Evolutionary conservation across 306 rosid genomes (phyloP).

Genomic region (Astragalus membranaceus): DNA sequence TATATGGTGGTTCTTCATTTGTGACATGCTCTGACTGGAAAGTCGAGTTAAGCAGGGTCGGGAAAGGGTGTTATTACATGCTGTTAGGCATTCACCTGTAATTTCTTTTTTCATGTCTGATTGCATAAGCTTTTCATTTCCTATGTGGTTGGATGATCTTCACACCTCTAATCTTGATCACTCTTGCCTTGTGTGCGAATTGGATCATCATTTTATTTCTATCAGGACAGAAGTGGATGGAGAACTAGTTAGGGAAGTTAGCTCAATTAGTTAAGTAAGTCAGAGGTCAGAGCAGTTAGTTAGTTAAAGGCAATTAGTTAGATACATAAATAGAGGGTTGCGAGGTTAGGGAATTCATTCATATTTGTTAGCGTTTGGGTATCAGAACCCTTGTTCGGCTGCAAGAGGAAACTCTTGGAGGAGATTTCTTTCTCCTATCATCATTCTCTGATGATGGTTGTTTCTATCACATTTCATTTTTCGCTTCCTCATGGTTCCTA

Average conservation of each 20-base stretch:
- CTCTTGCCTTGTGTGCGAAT: not conserved
- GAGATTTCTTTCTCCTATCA: not conserved
- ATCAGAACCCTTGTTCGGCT: not conserved
- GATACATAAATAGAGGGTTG: not conserved
- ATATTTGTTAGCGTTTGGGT: not conserved
- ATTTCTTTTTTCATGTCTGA: not conserved
- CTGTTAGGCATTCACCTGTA: not conserved
- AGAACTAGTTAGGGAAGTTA: not conserved
- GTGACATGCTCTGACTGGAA: constrained; percentile 2
- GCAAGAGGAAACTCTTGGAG: not conserved
- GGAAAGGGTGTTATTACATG: not conserved
- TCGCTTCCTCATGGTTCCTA: not conserved
- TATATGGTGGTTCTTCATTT: constrained; percentile 7
- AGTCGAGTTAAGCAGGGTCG: not conserved
- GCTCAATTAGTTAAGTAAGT: not conserved
- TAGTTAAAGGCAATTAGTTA: not conserved
- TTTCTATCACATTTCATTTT: not conserved
- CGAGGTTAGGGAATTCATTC: not conserved
- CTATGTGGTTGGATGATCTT: not conserved
- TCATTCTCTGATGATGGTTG: not conserved
- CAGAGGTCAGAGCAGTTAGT: not conserved
- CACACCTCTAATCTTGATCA: not conserved
- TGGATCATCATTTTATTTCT: not conserved
- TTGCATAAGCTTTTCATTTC: not conserved
- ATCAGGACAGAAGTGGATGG: not conserved